A percentile compares a stretch with the other conserved stretches of the same genome.
Evolutionary conservation across 345 rosid species (phyloP).

Genomic region (Pseudoturritis turrita): DNA sequence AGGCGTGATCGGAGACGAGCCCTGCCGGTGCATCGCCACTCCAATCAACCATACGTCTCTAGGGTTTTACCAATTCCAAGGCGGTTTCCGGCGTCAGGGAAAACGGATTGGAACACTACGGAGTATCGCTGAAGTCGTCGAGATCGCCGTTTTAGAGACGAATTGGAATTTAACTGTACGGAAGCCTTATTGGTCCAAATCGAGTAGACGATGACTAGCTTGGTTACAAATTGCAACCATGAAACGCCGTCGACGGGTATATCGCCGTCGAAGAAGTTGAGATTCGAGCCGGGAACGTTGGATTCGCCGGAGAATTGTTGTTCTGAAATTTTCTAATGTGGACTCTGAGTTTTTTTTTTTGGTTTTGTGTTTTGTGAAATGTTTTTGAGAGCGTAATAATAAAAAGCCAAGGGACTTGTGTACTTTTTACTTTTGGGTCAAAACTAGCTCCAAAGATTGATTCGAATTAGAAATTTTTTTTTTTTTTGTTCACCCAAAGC

Average conservation of each 20-base stretch:
- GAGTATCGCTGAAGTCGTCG: conserved; percentile 8
- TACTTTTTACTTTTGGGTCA: conserved; percentile 12
- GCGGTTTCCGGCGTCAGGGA: background rate
- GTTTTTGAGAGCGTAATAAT: conserved; percentile 7
- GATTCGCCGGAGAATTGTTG: conserved; percentile 22
- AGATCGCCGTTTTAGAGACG: conserved; percentile 14
- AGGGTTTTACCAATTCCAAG: background rate
- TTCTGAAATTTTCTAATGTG: background rate
- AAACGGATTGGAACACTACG: background rate
- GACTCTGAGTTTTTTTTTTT: background rate
- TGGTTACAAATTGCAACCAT: background rate
- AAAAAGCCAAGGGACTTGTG: background rate
- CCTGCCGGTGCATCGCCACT: conserved; percentile 32
- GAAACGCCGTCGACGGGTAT: background rate
- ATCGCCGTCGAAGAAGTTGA: conserved; percentile 3
- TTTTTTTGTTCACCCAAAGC: background rate
- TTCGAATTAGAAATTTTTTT: background rate
- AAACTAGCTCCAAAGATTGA: conserved; percentile 3
- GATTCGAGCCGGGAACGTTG: background rate
- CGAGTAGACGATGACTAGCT: background rate
- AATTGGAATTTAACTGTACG: conserved; percentile 5
- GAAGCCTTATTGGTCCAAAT: background rate
- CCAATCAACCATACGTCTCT: conserved; percentile 25
- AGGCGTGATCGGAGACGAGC: conserved; percentile 31
- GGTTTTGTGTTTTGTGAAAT: background rate